Conservation (phyloP, 352 stramenopile genomes). For the Phytophthora uliginosa region DNA sequence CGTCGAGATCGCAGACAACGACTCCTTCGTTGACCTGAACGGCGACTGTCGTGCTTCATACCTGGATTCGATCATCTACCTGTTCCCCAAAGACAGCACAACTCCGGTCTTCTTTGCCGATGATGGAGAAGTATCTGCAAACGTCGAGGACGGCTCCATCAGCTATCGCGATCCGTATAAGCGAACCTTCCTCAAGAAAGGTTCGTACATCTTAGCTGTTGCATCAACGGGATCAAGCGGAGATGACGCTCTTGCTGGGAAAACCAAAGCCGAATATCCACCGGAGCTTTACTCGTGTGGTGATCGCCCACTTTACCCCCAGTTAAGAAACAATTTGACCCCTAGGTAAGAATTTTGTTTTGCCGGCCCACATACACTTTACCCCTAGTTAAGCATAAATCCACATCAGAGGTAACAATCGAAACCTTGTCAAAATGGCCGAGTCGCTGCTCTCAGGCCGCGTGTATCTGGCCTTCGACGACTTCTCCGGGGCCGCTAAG, state of each 20-base stretch:
- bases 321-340: too few relatives aligned
- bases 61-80: conserved; percentile 61
- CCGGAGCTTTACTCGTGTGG: conserved; percentile 39
- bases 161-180: conserved; percentile 59
- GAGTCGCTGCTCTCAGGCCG: conserved; percentile 24
- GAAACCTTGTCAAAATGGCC: conserved; percentile 4
- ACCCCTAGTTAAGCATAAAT: neutral
- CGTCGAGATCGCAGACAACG: conserved; percentile 62
- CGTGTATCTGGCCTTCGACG: conserved; percentile 76
- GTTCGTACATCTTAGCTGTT: conserved; percentile 54
- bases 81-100: conserved; percentile 48
- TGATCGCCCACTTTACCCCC: too few relatives aligned
- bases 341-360: too few relatives aligned
- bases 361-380: too few relatives aligned
- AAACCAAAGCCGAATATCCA: conserved; percentile 23
- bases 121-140: conserved; percentile 40
- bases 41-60: conserved; percentile 64
- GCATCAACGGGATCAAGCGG: conserved; percentile 32
- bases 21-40: conserved; percentile 68
- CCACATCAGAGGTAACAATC: neutral
- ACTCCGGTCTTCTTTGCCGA: conserved; percentile 41
- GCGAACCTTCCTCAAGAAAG: conserved; percentile 52
- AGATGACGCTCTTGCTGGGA: conserved; percentile 35
- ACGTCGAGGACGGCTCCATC: conserved; percentile 44
- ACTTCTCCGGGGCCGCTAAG: conserved; percentile 72